Percentiles rank a stretch among this genome's conserved stretches.
Conservation (phyloP, 2,329 filamentous ascomycete species). For the Penicillium palitans region DNA sequence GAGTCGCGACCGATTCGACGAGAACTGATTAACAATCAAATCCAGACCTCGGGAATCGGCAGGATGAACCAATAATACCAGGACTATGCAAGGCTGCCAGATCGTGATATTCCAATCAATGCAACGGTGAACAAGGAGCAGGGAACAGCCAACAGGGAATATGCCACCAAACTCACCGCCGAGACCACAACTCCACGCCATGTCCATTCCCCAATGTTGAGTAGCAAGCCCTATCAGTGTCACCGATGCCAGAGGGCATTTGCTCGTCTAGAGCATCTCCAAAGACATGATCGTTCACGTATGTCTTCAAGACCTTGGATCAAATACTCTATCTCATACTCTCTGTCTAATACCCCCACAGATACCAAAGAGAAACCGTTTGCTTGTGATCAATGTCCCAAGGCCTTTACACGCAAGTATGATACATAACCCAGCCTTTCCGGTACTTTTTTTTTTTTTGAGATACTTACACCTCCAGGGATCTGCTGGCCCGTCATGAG, state of each 20-base stretch:
- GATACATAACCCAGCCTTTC: not conserved
- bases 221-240: constrained; percentile 30
- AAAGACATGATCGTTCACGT: constrained; percentile 40
- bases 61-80: not conserved
- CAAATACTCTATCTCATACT: constrained; percentile 6
- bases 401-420: constrained; percentile 39
- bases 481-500: constrained; percentile 35
- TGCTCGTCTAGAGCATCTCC: constrained; percentile 38
- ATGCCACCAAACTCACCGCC: not conserved
- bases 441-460: too few relatives aligned
- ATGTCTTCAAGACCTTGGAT: constrained; percentile 7
- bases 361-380: constrained; percentile 41
- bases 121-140: too few relatives aligned
- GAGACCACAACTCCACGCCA: not conserved
- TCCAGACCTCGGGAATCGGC: not conserved
- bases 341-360: constrained; percentile 17
- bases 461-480: constrained; percentile 23
- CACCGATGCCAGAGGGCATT: constrained; percentile 34
- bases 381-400: constrained; percentile 32
- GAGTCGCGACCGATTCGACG: not conserved
- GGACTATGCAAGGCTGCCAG: not conserved
- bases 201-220: constrained; percentile 11
- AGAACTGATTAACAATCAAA: not conserved
- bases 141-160: not conserved
- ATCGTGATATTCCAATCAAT: not conserved